Base-by-base conservation (phyloP, 2,329 filamentous ascomycete genomes). In the Xylariaceae sp. region DNA sequence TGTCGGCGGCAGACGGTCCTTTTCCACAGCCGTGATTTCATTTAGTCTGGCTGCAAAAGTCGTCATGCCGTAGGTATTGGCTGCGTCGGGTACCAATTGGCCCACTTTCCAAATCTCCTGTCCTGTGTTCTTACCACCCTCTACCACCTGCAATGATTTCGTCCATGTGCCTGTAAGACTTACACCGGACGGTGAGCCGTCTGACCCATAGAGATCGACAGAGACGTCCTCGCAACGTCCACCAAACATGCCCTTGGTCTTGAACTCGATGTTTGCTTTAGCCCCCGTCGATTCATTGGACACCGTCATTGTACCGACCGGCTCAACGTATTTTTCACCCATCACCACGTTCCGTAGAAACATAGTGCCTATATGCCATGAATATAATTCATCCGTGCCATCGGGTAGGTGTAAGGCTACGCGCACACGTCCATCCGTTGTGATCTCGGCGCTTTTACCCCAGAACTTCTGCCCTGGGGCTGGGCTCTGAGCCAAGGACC, bases 241-340 rank as follows among this genome's bases (percentile, higher is more conserved):
- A 34, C 92, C 91, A 73, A 97, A 99, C 89, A 99, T 96, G 61
- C 94, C 92, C 68, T 94, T 95, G 53, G 87, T 84, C 69, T 94
- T 95, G 75, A 99, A 99, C 54, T 92, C 91, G 46, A 90, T 84
- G n/a, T 86, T 79, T 1, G 91, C 89, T 68, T 89, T 91, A 62
- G 88, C 84, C 6, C 91, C 90, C 0, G 86, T 90, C 4, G 81
- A 87, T 66, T 99, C 94, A 69, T 92, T 92, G 61, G 83, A 74
- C 35, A 99, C 82, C 29, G 86, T 84, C 89, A 97, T 94, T 43
- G 83, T 89, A 45, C 91, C 91, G 0, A 95, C 89, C 0, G 94
- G 94, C 72, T 99, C 94, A 9, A 97, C 85, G 68, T 99, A 99
- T 72, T 97, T 99, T 72, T 99, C 94, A 40, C 94, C 94, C 65